A percentile compares a stretch with the other conserved stretches of the same genome.
These are phyloP conservation scores for Microascus cirrosus DNA, from an alignment of 2,329 filamentous ascomycete species.

Conservation along the genomic window DNA sequence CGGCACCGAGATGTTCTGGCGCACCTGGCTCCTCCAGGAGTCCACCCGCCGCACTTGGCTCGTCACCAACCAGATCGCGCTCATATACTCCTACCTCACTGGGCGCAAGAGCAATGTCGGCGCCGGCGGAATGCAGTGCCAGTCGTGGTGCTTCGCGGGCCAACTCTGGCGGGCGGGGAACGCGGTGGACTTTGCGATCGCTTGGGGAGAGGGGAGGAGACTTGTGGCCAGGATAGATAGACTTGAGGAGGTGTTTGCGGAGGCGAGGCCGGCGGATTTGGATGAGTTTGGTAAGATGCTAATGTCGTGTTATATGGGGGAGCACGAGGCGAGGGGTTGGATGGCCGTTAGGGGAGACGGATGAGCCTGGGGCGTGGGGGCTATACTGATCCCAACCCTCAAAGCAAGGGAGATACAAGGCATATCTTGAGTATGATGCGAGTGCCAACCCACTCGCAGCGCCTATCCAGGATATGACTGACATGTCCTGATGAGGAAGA, in stretches of 20 bases:
- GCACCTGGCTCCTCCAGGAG: conserved; percentile 40
- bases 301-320: conserved; percentile 4
- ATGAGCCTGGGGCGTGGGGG: too few species aligned
- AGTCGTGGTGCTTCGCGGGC: conserved; percentile 26
- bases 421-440: too few species aligned
- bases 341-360: not conserved
- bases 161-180: conserved; percentile 25
- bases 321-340: conserved; percentile 7
- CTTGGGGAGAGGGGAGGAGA: conserved; percentile 21
- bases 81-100: conserved; percentile 24
- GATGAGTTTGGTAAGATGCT: conserved; percentile 28
- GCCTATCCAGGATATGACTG: too few species aligned
- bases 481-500: too few species aligned
- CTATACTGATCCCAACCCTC: not conserved
- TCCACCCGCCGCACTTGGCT: conserved; percentile 35
- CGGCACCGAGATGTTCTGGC: conserved; percentile 33
- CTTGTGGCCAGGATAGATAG: conserved; percentile 19
- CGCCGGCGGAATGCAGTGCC: conserved; percentile 16
- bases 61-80: conserved; percentile 33
- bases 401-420: too few species aligned
- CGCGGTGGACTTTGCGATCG: conserved; percentile 20
- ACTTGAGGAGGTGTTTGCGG: conserved; percentile 15
- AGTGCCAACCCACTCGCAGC: too few species aligned
- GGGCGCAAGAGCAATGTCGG: conserved; percentile 17
- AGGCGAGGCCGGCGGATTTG: conserved; percentile 28